phyloP scores from a whole-genome alignment of 169 alveolate genomes.

The Eimeria necatrix region DNA sequence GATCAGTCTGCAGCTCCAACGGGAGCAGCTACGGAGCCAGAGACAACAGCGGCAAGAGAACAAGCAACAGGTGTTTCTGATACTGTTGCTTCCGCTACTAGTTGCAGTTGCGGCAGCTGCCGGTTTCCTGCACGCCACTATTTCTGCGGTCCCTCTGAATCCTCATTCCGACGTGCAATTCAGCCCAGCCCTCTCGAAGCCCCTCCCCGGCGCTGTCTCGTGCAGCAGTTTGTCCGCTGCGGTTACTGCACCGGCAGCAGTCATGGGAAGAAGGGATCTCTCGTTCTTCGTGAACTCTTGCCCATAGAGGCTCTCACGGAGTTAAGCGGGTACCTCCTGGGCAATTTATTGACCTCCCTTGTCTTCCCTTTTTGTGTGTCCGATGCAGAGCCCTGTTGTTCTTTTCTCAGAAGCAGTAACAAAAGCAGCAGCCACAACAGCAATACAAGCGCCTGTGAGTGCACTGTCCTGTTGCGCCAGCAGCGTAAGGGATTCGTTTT shows the following conservation, averaged over 20 bases:
- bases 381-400: not conserved
- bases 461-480: not conserved
- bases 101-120: conserved; percentile 30
- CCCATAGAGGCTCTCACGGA: not conserved
- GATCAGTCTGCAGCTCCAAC: not conserved
- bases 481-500: not conserved
- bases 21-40: not conserved
- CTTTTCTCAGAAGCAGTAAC: not conserved
- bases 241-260: not conserved
- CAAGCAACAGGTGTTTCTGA: not conserved
- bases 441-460: not conserved
- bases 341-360: not conserved
- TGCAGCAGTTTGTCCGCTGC: conserved; percentile 4
- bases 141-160: conserved; percentile 13
- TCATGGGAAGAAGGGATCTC: not conserved
- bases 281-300: not conserved
- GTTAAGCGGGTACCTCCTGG: not conserved
- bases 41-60: conserved; percentile 10
- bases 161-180: not conserved
- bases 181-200: conserved; percentile 12
- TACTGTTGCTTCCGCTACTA: not conserved
- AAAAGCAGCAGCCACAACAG: not conserved
- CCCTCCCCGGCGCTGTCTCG: conserved; percentile 22
- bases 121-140: not conserved
- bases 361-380: not conserved